Conservation (phyloP, 202 grass and related monocot species). For the Elaeis oleifera region DNA sequence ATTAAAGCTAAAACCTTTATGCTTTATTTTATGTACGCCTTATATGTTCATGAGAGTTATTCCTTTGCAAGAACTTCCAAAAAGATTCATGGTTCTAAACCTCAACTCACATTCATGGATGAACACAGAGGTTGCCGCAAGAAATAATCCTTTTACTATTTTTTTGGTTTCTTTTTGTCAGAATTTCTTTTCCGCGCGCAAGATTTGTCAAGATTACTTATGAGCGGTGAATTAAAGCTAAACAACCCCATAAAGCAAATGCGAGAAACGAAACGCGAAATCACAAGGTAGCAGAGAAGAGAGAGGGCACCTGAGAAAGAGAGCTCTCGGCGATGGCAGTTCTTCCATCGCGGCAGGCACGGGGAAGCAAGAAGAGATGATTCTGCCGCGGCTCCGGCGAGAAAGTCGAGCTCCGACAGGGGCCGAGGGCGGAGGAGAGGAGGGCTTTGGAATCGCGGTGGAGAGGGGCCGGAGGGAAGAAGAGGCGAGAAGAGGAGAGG, state of each 20-base stretch:
- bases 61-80: too few relatives aligned
- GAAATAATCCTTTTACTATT: too few relatives aligned
- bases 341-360: slow-evolving; percentile 20
- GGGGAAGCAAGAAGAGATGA: slow-evolving; percentile 1
- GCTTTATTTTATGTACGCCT: too few relatives aligned
- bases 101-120: too few relatives aligned
- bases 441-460: neutral
- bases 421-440: neutral
- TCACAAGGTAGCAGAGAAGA: neutral
- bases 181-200: too few relatives aligned
- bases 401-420: neutral
- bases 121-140: too few relatives aligned
- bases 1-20: neutral
- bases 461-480: neutral
- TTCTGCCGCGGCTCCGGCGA: neutral
- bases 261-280: neutral
- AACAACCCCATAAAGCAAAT: neutral
- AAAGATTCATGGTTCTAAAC: too few relatives aligned
- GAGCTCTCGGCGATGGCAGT: neutral
- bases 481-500: neutral
- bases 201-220: too few relatives aligned
- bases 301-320: slow-evolving; percentile 20
- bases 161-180: too few relatives aligned
- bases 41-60: too few relatives aligned
- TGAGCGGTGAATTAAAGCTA: neutral